Evolutionary conservation across 176 grass and related monocot genomes (phyloP).

Genomic region (Urochloa ruziziensis): DNA sequence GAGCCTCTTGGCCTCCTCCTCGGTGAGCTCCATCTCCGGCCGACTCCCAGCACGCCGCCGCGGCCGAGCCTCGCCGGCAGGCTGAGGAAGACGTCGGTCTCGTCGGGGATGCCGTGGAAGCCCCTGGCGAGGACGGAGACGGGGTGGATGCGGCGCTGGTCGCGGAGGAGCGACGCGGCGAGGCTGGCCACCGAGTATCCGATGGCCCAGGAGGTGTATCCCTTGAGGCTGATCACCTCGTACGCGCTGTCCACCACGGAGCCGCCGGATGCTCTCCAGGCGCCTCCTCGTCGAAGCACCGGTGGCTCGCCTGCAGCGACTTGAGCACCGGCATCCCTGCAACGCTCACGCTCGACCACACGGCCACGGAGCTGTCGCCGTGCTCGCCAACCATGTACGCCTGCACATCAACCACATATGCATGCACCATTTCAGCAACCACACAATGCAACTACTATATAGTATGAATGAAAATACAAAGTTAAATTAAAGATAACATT

Average conservation of each 20-base stretch:
- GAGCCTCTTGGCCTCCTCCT: slow-evolving; percentile 53
- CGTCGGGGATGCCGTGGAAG: slow-evolving; percentile 57
- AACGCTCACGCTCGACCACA: slow-evolving; percentile 72
- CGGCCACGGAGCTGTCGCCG: slow-evolving; percentile 74
- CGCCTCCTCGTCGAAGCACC: slow-evolving; percentile 23
- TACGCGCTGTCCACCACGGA: slow-evolving; percentile 62
- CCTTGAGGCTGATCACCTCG: slow-evolving; percentile 75
- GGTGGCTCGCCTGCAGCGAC: slow-evolving; percentile 44
- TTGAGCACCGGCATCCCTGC: slow-evolving; percentile 60
- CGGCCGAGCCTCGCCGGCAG: slow-evolving; percentile 58
- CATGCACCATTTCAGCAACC: too few relatives aligned
- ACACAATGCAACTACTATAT: too few relatives aligned
- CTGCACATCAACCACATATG: background rate
- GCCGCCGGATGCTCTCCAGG: slow-evolving; percentile 55
- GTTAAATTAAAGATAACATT: too few relatives aligned
- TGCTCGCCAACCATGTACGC: slow-evolving; percentile 84
- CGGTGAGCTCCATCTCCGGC: slow-evolving; percentile 64
- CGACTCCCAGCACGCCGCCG: slow-evolving; percentile 52
- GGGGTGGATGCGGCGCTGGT: slow-evolving; percentile 78
- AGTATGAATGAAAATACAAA: too few relatives aligned
- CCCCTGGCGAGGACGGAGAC: slow-evolving; percentile 67
- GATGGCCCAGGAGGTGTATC: slow-evolving; percentile 84
- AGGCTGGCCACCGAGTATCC: slow-evolving; percentile 77
- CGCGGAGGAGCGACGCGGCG: slow-evolving; percentile 56
- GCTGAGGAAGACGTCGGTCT: slow-evolving; percentile 67